Evolutionary conservation across 208 protist species (phyloP), one percentile per base, ranked within the genome.

Genomic region (Lotmaria passim): DNA sequence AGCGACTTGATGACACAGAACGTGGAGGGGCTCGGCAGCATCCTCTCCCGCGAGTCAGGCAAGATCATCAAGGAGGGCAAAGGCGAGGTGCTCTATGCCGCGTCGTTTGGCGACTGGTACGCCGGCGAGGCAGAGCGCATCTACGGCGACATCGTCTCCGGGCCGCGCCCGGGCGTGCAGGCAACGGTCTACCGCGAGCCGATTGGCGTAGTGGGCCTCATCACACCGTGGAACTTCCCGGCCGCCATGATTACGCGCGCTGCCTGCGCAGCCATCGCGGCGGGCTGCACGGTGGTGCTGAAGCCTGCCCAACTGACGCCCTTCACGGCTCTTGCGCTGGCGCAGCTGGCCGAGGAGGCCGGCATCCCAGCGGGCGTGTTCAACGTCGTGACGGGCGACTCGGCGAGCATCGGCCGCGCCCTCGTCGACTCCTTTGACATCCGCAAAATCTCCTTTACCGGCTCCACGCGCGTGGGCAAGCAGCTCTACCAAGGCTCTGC

Each of bases 221-320:
- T 98, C 39, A 97, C 90, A n/a, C 94, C 96, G 43, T 98, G 91
- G 90, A 98, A 98, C 81, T 97, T 96, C 55, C 95, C 95, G 3
- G 82, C 93, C 14, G 76, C 87, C 38, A 95, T 97, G 84, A 87
- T 94, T 47, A 86, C 82, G 11, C 87, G 86, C 12, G 82, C 89
- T 10, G 84, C 89, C 11, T 86, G 83, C 33, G 90, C 81, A 5
- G 95, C 95, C n/a, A 81, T 97, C 30, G 94, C 94, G 21, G 93
- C 93, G 6, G 95, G 95, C 15, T 96, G 91, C 82, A 85, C 89
- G 4, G 85, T 96, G 28, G 91, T 97, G 30, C 66, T 97, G 43
- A 97, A 98, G 67, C 91, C 94, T n/a, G 87, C 91, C 31, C 75
- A 89, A 53, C 69, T 86, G 34, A 94, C 95, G 19, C 91, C 90